Evolutionary conservation across 768 basidiomycete species (phyloP), one percentile per base, ranked within the genome.

Genomic region (Amanita inopinata): DNA sequence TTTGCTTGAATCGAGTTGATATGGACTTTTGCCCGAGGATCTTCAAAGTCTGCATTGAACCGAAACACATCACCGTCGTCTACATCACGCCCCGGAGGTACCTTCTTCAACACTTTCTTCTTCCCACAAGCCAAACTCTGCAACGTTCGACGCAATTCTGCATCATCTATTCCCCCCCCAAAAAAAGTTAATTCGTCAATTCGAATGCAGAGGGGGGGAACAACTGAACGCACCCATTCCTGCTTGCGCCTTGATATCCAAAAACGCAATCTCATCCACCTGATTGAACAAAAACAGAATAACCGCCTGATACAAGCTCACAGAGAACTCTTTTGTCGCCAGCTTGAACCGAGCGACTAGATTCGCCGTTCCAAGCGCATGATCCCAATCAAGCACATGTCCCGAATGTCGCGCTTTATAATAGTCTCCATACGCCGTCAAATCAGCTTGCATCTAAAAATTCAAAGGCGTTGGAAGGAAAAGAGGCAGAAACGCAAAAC

Each of bases 1-100:
- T 92, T 92, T 11, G 82, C 84, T 59, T 97, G 96, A 37, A 99
- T 94, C 15, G 92, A 87, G 55, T 92, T 94, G 64, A 98, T 93
- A 61, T 88, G 88, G 30, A 99, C 74, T 52, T 82, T 87, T 27
- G 78, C 62, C 31, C 76, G 71, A 5, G 82, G 70, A 52, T 94
- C 85, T 20, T 78, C 76, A 60, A 98, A 98, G 6, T 77, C 77
- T 22, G 72, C 64, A 57, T 97, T 96, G 66, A 83, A 91, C 23
- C 63, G 61, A 58, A 99, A 98, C 33, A 73, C 56, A 53, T 98
- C 96, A 1, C 58, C 64, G 24, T 82, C 76, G 20, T 77, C 58
- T 28, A 99, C 80, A 15, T 94, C 91, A 50, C 72, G 77, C 4
- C 90, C 86, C 0, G 60, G 57, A 0, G 94, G 91, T 5, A 73